Evolutionary conservation across 106 monocot species (phyloP).

Genomic region (Dioscorea zingiberensis): DNA sequence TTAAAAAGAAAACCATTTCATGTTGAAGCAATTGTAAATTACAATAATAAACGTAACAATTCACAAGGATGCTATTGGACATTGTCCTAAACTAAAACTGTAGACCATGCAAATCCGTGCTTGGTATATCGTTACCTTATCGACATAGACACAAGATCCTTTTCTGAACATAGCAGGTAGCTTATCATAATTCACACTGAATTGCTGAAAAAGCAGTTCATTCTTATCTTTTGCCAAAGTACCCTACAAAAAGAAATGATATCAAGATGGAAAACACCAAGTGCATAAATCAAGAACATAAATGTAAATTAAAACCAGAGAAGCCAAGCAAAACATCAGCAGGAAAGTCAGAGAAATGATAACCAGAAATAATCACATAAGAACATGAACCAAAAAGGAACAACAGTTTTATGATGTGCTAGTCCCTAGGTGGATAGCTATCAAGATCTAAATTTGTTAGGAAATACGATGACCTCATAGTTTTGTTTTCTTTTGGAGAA

Average conservation of each 20-base stretch:
- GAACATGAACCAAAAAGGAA: no score
- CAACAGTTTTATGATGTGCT: no score
- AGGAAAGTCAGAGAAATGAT: not conserved
- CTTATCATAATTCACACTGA: constrained; percentile 60
- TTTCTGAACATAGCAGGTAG: constrained; percentile 70
- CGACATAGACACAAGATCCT: constrained; percentile 66
- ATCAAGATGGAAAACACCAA: not conserved
- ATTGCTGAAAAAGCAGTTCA: constrained; percentile 63
- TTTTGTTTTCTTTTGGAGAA: no score
- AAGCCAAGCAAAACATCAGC: not conserved
- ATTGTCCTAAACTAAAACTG: no score
- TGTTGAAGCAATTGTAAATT: no score
- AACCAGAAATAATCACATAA: not conserved
- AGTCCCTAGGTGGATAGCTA: no score
- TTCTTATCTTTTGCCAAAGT: constrained; percentile 63
- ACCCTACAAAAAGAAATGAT: constrained; percentile 26
- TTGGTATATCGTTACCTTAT: constrained; percentile 27
- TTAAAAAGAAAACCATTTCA: no score
- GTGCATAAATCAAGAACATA: not conserved
- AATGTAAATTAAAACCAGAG: not conserved
- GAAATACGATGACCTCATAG: no score
- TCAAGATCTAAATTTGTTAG: no score
- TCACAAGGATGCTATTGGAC: no score
- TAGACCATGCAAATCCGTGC: no score
- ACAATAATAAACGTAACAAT: no score